Evolutionary conservation across 208 protist genomes (phyloP).

Genomic region (Naegleria lovaniensis): DNA sequence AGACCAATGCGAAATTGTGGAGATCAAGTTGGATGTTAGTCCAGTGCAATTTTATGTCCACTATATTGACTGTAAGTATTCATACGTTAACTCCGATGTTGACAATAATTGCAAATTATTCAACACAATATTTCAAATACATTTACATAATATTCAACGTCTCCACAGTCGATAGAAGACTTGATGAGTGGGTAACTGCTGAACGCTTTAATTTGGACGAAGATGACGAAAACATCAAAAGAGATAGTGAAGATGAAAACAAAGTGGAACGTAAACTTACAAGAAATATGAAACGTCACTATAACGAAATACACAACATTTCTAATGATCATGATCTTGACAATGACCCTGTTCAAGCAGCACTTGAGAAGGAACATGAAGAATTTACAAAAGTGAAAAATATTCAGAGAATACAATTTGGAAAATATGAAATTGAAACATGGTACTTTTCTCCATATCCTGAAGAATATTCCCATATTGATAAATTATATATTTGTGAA

Average conservation of each 20-base stretch:
- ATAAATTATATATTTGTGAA: conserved; percentile 88
- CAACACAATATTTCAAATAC: background rate
- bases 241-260: background rate
- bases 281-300: conserved; percentile 24
- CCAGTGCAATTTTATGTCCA: background rate
- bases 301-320: conserved; percentile 25
- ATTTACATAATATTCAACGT: too few relatives aligned
- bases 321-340: background rate
- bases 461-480: conserved; percentile 28
- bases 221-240: background rate
- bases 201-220: conserved; percentile 27
- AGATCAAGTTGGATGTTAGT: background rate
- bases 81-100: background rate
- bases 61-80: conserved; percentile 1
- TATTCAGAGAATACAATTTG: conserved; percentile 38
- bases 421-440: conserved; percentile 38
- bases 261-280: conserved; percentile 22
- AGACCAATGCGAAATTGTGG: background rate
- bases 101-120: background rate
- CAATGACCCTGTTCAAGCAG: background rate
- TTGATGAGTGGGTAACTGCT: conserved; percentile 38
- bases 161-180: conserved; percentile 28
- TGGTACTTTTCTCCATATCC: conserved; percentile 51
- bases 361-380: conserved; percentile 36
- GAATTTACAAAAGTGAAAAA: conserved; percentile 44